Evolutionary conservation across 2,329 filamentous ascomycete genomes (phyloP), one percentile per base, ranked within the genome.

Genomic region (Penicillium frequentans): DNA sequence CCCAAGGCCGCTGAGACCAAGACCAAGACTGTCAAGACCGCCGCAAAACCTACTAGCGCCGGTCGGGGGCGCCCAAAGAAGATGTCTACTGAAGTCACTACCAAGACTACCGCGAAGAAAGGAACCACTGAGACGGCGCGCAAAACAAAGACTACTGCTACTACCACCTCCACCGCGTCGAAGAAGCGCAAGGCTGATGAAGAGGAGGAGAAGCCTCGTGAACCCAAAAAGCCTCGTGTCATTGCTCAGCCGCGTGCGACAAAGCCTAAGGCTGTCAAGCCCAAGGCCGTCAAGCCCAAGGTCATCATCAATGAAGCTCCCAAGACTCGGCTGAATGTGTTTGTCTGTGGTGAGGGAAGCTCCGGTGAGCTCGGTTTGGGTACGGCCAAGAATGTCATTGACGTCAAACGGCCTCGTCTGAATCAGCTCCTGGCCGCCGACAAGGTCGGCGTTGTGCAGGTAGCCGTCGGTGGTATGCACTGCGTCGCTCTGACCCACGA

Each of bases 281-380:
- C 56, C 10, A 73, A 65, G 61, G 60, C 65, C n/a, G 69, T 81
- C 42, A 74, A 71, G 63, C 60, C 59, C n/a, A 75, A 68, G 64
- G 64, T 70, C 29, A 69, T 82, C 58, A 85, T 90, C 76, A 92
- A 91, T 72, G 71, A 83, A 24, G 79, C 83, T 16, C 89, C 89
- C 7, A 73, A 68, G 16, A 62, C 68, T 37, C 68, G 67, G 27
- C 81, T 95, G 57, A 86, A 93, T 68, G 79, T 95, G 57, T 93
- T 87, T 68, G 89, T 93, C 52, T 93, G 91, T 66, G 91, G 91
- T 52, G 89, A 91, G 72, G 90, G 90, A 37, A 84, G 84, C 59
- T 87, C 86, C n/a, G 90, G 90, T 64, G 91, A 96, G 77, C 87
- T 96, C 45, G 91, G 90, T 37, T 84, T 96, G 19, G 91, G 91